Conservation (phyloP, 1,284 basidiomycete genomes). For the Naganishia liquefaciens region DNA sequence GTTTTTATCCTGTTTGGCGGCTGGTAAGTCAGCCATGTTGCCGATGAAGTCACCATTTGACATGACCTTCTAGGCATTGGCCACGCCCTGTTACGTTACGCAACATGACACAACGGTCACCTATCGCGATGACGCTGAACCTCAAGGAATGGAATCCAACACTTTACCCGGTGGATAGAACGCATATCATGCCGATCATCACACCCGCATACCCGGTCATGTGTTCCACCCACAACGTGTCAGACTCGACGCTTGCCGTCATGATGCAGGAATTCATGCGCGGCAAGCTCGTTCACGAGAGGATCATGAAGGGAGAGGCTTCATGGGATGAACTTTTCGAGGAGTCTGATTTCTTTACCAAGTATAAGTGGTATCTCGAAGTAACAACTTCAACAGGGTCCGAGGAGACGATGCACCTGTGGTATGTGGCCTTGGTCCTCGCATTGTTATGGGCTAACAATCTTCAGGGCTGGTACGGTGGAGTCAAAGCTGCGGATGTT, state of each 20-base stretch:
- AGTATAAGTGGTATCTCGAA: slow-evolving; percentile 98
- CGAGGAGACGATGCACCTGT: slow-evolving; percentile 86
- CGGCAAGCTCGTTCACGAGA: slow-evolving; percentile 58
- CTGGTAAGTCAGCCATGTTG: slow-evolving; percentile 64
- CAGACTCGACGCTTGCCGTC: slow-evolving; percentile 90
- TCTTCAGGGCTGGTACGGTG: slow-evolving; percentile 82
- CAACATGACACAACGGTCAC: slow-evolving; percentile 75
- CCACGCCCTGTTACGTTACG: slow-evolving; percentile 95
- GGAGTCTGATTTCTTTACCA: slow-evolving; percentile 95
- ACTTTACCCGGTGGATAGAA: slow-evolving; percentile 88
- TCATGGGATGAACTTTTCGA: slow-evolving; percentile 93
- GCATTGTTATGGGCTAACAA: background rate
- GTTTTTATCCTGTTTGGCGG: slow-evolving; percentile 97
- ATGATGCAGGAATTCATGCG: slow-evolving; percentile 95
- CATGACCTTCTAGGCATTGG: slow-evolving; percentile 72
- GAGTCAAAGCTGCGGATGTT: slow-evolving; percentile 94
- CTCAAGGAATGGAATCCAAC: slow-evolving; percentile 98
- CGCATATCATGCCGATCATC: slow-evolving; percentile 99
- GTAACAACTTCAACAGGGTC: slow-evolving; percentile 87
- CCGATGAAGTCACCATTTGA: slow-evolving; percentile 29
- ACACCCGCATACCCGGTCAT: slow-evolving; percentile 99
- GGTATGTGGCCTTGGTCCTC: slow-evolving; percentile 60
- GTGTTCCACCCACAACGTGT: slow-evolving; percentile 99
- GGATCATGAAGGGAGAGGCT: slow-evolving; percentile 21
- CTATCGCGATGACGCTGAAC: slow-evolving; percentile 35